phyloP scores from a whole-genome alignment of 2,329 filamentous ascomycete genomes.

The Harringtonia lauricola region DNA sequence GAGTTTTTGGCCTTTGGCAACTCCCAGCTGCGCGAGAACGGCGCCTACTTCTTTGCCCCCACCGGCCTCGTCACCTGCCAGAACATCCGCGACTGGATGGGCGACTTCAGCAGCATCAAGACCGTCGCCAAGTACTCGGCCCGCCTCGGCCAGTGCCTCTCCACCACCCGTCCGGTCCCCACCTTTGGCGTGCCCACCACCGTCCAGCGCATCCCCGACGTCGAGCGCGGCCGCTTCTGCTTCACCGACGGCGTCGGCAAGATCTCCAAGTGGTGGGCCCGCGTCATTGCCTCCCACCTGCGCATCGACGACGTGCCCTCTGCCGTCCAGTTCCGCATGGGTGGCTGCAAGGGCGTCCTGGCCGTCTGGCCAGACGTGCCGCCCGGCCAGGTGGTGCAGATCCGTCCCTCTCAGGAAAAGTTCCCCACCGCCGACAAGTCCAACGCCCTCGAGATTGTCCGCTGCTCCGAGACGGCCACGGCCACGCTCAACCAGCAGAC shows the following conservation, averaged over 20 bases:
- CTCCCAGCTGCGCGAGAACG: constrained; percentile 85
- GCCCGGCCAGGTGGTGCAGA: constrained; percentile 53
- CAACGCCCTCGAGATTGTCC: constrained; percentile 73
- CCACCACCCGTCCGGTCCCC: constrained; percentile 70
- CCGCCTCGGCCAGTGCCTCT: constrained; percentile 88
- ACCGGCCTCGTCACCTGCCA: constrained; percentile 56
- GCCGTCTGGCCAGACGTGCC: constrained; percentile 57
- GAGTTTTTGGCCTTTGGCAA: constrained; percentile 92
- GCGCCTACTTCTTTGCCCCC: constrained; percentile 85
- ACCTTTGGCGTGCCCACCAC: constrained; percentile 49
- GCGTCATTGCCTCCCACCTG: constrained; percentile 62
- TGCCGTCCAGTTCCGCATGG: constrained; percentile 83
- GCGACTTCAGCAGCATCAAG: constrained; percentile 68
- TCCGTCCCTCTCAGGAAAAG: constrained; percentile 80
- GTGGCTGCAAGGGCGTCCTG: constrained; percentile 85
- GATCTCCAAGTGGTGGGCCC: constrained; percentile 69
- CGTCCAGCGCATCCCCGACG: constrained; percentile 52
- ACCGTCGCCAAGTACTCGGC: constrained; percentile 85
- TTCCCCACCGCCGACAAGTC: constrained; percentile 51
- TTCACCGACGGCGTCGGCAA: constrained; percentile 94
- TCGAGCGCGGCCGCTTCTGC: constrained; percentile 54
- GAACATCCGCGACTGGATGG: constrained; percentile 78
- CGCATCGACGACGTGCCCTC: constrained; percentile 57
- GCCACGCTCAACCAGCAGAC: constrained; percentile 84
- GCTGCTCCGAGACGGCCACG: constrained; percentile 62